Percentiles rank a stretch among this genome's conserved stretches.
Conservation (phyloP, 1,284 basidiomycete genomes). For the Phylloporus sp. region DNA sequence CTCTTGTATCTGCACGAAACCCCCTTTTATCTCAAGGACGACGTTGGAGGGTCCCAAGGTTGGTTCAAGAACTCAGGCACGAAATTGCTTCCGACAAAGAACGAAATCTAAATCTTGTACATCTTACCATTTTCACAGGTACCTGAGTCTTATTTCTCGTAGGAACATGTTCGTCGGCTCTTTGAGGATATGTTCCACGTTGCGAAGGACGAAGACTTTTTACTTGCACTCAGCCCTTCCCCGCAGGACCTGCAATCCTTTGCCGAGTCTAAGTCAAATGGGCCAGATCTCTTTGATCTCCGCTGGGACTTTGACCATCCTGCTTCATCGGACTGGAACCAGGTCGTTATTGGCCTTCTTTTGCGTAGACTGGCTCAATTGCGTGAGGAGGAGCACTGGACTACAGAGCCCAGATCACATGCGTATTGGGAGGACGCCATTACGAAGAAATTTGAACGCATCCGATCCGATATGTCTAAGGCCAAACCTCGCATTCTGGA, state of each 20-base stretch:
- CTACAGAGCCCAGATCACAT: not conserved
- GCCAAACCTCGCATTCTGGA: too few species aligned
- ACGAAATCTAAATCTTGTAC: too few species aligned
- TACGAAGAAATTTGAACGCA: not conserved
- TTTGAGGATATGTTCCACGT: not conserved
- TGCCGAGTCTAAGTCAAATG: not conserved
- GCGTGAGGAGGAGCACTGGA: not conserved
- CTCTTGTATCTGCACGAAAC: too few species aligned
- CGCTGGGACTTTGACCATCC: conserved; percentile 4
- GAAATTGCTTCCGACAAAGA: too few species aligned
- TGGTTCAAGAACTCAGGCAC: too few species aligned
- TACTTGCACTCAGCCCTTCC: not conserved
- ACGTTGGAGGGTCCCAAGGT: too few species aligned
- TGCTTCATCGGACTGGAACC: conserved; percentile 1
- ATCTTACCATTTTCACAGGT: too few species aligned
- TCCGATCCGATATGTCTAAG: too few species aligned
- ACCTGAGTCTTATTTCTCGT: not conserved
- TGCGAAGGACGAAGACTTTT: not conserved
- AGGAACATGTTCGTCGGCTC: not conserved
- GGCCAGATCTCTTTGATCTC: not conserved
- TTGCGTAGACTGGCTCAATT: not conserved
- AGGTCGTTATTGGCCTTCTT: not conserved
- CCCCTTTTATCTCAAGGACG: too few species aligned
- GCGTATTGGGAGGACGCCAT: conserved; percentile 1
- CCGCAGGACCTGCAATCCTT: not conserved